Conservation (phyloP, 768 basidiomycete genomes). For the Arthromyces matolae region DNA sequence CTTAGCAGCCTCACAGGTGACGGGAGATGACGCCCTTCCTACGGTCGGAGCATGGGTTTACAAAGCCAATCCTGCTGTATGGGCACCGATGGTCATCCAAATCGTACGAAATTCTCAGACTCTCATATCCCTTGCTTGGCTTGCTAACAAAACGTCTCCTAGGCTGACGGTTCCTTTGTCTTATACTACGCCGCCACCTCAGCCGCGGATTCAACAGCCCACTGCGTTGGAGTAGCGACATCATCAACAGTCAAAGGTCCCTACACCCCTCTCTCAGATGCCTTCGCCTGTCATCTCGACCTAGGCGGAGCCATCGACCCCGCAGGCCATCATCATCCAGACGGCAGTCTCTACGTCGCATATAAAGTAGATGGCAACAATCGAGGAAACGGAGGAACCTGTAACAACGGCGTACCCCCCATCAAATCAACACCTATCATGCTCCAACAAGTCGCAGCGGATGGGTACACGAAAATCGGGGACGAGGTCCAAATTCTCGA, state of each 20-base stretch:
- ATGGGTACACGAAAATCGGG: conserved; percentile 14
- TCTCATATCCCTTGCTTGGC: neutral
- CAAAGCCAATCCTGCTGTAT: conserved; percentile 8
- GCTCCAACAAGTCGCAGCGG: conserved; percentile 14
- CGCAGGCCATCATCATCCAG: conserved; percentile 14
- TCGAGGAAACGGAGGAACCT: conserved; percentile 11
- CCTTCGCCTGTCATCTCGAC: conserved; percentile 14
- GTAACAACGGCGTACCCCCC: conserved; percentile 13
- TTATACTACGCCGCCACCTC: conserved; percentile 15
- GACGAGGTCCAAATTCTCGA: conserved; percentile 13
- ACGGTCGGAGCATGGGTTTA: conserved; percentile 14
- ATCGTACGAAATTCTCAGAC: neutral
- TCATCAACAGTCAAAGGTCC: conserved; percentile 7
- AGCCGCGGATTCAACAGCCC: conserved; percentile 8
- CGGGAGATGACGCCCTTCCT: conserved; percentile 7
- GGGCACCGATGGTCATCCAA: conserved; percentile 16
- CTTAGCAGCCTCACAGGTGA: too few species aligned
- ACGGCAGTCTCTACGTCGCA: conserved; percentile 14
- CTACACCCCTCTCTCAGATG: conserved; percentile 2
- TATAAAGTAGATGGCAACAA: conserved; percentile 16
- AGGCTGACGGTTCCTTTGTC: conserved; percentile 12
- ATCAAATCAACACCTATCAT: conserved; percentile 16
- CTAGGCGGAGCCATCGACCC: conserved; percentile 12
- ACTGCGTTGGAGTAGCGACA: conserved; percentile 15
- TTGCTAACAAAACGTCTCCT: neutral